phyloP scores from a whole-genome alignment of 2,329 filamentous ascomycete species.

The Scortechinia acanthostroma region DNA sequence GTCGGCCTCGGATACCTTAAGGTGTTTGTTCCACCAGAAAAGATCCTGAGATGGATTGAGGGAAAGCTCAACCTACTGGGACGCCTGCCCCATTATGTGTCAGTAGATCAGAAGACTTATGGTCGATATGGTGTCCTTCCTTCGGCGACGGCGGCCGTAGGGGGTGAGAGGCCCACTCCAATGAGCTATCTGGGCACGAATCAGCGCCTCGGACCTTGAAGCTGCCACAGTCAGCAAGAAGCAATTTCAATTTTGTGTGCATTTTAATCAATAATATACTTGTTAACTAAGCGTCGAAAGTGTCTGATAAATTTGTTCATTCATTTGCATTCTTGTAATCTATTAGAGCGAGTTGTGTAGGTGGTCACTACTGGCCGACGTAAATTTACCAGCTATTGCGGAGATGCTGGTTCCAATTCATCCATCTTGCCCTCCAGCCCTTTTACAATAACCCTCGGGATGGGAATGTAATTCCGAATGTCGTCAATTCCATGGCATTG shows the following conservation, averaged over 20 bases:
- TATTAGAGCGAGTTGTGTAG: not conserved
- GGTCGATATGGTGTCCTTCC: slow-evolving; percentile 86
- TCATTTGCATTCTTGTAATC: not conserved
- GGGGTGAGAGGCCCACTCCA: slow-evolving; percentile 28
- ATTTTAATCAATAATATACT: not conserved
- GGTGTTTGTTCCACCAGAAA: slow-evolving; percentile 82
- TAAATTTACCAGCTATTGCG: not conserved
- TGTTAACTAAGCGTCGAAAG: not conserved
- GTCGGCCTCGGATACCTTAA: slow-evolving; percentile 83
- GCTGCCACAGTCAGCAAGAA: not conserved
- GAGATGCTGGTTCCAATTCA: not conserved
- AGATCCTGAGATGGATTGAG: slow-evolving; percentile 80
- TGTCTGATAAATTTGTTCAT: not conserved
- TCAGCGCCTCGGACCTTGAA: slow-evolving; percentile 15
- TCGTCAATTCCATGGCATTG: not conserved
- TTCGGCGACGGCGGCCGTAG: slow-evolving; percentile 27
- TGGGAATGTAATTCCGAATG: not conserved
- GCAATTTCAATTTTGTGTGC: too few relatives aligned
- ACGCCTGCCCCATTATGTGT: slow-evolving; percentile 83
- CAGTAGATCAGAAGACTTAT: slow-evolving; percentile 91
- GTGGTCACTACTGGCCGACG: not conserved
- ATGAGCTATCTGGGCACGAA: slow-evolving; percentile 55
- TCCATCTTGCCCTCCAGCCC: not conserved
- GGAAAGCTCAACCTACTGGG: slow-evolving; percentile 78
- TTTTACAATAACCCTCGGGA: not conserved